Percentiles rank a stretch among this genome's conserved stretches.
phyloP scores from a whole-genome alignment of 2,329 filamentous ascomycete species.

The Alternaria viburni region DNA sequence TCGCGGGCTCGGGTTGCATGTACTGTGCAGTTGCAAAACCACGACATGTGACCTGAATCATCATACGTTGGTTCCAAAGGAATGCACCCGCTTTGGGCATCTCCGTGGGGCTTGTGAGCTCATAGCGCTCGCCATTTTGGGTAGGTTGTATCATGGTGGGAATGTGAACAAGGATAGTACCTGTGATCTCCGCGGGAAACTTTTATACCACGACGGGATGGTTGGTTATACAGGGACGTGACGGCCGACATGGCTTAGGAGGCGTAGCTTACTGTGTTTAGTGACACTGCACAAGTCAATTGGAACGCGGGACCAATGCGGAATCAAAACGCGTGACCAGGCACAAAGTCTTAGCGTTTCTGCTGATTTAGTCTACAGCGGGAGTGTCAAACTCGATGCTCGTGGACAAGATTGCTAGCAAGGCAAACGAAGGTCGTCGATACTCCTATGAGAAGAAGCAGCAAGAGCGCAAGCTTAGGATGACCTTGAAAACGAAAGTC shows the following conservation, averaged over 20 bases:
- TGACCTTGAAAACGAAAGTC: conserved; percentile 6
- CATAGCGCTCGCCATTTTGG: conserved; percentile 60
- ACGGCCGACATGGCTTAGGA: conserved; percentile 28
- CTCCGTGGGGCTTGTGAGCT: conserved; percentile 62
- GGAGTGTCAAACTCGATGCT: conserved; percentile 5
- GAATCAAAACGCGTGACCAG: conserved; percentile 12
- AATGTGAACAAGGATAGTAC: conserved; percentile 10
- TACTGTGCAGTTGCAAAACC: conserved; percentile 65
- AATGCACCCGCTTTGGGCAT: conserved; percentile 64
- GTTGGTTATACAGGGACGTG: conserved; percentile 32
- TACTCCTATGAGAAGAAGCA: conserved; percentile 4
- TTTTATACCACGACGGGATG: conserved; percentile 22
- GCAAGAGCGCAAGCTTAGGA: conserved; percentile 2
- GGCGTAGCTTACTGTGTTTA: conserved; percentile 39
- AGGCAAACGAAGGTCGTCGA: conserved; percentile 10
- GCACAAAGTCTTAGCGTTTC: conserved; percentile 12
- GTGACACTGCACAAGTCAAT: conserved; percentile 20
- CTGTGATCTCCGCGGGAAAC: conserved; percentile 14
- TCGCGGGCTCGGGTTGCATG: conserved; percentile 67
- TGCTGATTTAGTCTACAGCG: conserved; percentile 6
- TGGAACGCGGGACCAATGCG: conserved; percentile 15
- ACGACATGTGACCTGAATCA: conserved; percentile 65
- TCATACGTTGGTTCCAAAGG: conserved; percentile 67
- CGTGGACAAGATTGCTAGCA: conserved; percentile 1
- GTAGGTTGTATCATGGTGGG: conserved; percentile 48